Base-by-base conservation (phyloP, 768 basidiomycete species). In the Artomyces pyxidatus region DNA sequence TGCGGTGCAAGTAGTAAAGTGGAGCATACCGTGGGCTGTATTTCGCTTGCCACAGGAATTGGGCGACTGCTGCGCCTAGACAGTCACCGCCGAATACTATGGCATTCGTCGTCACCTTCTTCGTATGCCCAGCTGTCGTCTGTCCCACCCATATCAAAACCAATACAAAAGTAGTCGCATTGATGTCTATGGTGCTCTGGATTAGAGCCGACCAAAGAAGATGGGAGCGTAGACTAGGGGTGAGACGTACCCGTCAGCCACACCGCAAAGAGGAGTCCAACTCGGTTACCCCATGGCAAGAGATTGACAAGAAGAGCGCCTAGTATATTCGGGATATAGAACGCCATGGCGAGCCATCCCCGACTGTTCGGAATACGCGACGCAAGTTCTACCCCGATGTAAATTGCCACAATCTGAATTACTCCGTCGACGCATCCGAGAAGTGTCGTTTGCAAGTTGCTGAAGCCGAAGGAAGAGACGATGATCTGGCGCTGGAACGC, bases 21-120 rank as follows among this genome's bases (percentile, higher is more conserved):
- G 8, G 25, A 21, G 44, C 65, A 17, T 48, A 81, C 82, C 83
- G 73, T 4, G 84, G 85, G 51, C 72, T 75, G 58, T 84, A 87
- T 61, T 76, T 68, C 0, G 68, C 68, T 59, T 81, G 75, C 85
- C 85, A 88, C 82, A 88, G 85, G 57, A 85, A 83, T 0, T 85
- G 85, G n/a, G 77, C 79, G 0, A 75, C 76, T 1, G 83, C 68
- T 49, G 88, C 87, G 25, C 78, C 77, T 19, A 80, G 52, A 55
- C 79, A 80, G 58, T 88, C 88, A 1, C 83, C 82, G 38, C 74
- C 74, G 11, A 89, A 70, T 72, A 88, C 75, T 53, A 89, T 78
- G 0, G 87, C 83, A 57, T 88, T 88, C 56, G 66, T 54, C 19
- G 85, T 83, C 0, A 88, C 72, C 52, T 75, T 71, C 64, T 86